Base-by-base conservation (phyloP, 495 filamentous ascomycete genomes). In the Astrothelium subdiscretum region DNA sequence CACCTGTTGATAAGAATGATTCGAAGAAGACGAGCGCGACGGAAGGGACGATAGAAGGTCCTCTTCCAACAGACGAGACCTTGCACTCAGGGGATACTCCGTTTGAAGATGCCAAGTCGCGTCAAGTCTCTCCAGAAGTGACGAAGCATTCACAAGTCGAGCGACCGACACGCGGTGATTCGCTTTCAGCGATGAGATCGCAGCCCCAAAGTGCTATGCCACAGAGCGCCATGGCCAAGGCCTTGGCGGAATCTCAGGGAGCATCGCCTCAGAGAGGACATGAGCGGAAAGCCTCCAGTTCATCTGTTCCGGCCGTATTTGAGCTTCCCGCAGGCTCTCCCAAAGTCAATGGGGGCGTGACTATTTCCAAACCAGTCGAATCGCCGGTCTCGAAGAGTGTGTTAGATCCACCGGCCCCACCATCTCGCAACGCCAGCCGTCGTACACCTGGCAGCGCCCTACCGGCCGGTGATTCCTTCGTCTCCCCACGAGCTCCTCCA, bases 401-500 rank as follows among this genome's bases (percentile, higher is more conserved):
- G 6, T 59, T 63, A 18, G 66, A 68, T 52, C 60, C 66, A 22
- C 66, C 69, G 6, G 62, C 52, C 51, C 72, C 71, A 2, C 74
- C 74, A 11, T 64, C 70, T 29, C 72, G 73, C 20, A 66, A 65
- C 22, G 65, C 73, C 15, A 72, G 71, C 59, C 66, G 74, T 20
- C 68, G 66, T 6, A 68, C 81, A 0, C 76, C 81, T 29, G 75
- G 76, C n/a, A 66, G 59, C 63, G 70, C 74, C 62, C 69, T 54
- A 31, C 60, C 74, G 69, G 63, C 79, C 78, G 65, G 74, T 62
- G 81, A 86, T 57, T 77, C 80, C 24, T 89, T 84, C 73, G 85
- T 81, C 75, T 78, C 81, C 61, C 85, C 82, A 4, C 79, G 81
- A 76, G 81, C 77, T 66, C 79, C 83, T 58, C 87, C 82, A 57